A percentile compares a stretch with the other conserved stretches of the same genome.
phyloP scores from a whole-genome alignment of 2,329 filamentous ascomycete genomes.

The Pseudogymnoascus sp. region DNA sequence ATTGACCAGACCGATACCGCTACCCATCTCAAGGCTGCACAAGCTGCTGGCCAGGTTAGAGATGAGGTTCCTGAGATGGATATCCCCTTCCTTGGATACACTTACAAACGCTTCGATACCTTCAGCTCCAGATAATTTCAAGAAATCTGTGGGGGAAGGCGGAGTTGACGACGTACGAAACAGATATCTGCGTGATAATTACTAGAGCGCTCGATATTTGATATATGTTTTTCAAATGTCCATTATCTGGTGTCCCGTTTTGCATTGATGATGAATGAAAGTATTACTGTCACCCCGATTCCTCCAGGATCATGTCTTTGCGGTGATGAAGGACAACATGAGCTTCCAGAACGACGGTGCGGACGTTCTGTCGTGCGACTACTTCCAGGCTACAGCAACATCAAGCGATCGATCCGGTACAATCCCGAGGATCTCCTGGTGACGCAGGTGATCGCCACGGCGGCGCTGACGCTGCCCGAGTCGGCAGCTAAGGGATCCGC shows the following conservation, averaged over 20 bases:
- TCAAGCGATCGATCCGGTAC: background rate
- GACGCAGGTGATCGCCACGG: background rate
- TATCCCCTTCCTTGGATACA: slow-evolving; percentile 91
- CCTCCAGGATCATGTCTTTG: background rate
- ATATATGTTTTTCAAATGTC: slow-evolving; percentile 7
- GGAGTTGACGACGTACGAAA: slow-evolving; percentile 4
- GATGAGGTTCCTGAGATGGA: slow-evolving; percentile 91
- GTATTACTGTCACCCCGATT: slow-evolving; percentile 1
- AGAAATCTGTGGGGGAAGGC: background rate
- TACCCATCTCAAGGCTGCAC: slow-evolving; percentile 67
- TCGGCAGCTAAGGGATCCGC: background rate
- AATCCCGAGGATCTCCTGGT: background rate
- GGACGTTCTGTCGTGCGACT: background rate
- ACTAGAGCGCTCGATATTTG: slow-evolving; percentile 1
- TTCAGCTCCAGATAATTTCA: background rate
- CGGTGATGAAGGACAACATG: background rate
- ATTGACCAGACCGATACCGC: slow-evolving; percentile 95
- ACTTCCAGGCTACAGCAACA: background rate
- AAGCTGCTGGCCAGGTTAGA: slow-evolving; percentile 51
- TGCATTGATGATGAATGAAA: slow-evolving; percentile 4
- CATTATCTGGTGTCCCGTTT: slow-evolving; percentile 6
- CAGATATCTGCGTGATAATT: slow-evolving; percentile 1
- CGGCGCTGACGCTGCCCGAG: background rate
- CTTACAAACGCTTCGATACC: slow-evolving; percentile 88
- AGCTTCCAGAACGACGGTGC: background rate